phyloP scores from a whole-genome alignment of 2,329 filamentous ascomycete genomes.

The Trichoderma endophyticum region DNA sequence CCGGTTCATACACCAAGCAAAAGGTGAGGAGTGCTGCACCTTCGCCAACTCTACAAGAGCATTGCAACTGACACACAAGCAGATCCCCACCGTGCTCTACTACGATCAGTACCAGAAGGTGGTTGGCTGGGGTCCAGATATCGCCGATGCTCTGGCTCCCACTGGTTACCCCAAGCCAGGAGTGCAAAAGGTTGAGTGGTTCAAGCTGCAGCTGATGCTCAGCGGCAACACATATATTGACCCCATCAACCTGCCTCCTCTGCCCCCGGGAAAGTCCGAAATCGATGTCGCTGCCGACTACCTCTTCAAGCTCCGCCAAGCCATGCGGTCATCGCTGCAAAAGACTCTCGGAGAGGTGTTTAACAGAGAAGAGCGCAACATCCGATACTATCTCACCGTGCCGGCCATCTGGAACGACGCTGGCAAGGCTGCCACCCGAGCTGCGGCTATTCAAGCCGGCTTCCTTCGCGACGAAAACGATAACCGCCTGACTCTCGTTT shows the following conservation, averaged over 20 bases:
- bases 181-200: conserved; percentile 99
- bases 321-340: conserved; percentile 91
- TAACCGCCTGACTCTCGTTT: conserved; percentile 89
- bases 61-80: conserved; percentile 15
- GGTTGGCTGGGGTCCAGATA: conserved; percentile 98
- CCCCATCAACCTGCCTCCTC: conserved; percentile 95
- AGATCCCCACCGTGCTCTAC: conserved; percentile 99
- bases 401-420: conserved; percentile 99
- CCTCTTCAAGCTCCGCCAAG: conserved; percentile 94
- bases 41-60: background rate
- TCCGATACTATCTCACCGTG: conserved; percentile 96
- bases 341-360: conserved; percentile 98
- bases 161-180: conserved; percentile 97
- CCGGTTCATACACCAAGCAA: conserved; percentile 96
- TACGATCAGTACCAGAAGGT: conserved; percentile 99
- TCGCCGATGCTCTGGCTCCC: conserved; percentile 91
- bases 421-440: conserved; percentile 92
- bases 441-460: conserved; percentile 93
- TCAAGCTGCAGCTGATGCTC: conserved; percentile 98
- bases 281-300: conserved; percentile 99
- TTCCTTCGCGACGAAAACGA: conserved; percentile 97
- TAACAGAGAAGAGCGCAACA: conserved; percentile 96
- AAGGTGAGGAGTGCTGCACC: conserved; percentile 60
- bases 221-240: conserved; percentile 99
- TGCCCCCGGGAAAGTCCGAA: conserved; percentile 96